Conservation (phyloP, 78 protist genomes). For the Goniomonas avonlea region DNA sequence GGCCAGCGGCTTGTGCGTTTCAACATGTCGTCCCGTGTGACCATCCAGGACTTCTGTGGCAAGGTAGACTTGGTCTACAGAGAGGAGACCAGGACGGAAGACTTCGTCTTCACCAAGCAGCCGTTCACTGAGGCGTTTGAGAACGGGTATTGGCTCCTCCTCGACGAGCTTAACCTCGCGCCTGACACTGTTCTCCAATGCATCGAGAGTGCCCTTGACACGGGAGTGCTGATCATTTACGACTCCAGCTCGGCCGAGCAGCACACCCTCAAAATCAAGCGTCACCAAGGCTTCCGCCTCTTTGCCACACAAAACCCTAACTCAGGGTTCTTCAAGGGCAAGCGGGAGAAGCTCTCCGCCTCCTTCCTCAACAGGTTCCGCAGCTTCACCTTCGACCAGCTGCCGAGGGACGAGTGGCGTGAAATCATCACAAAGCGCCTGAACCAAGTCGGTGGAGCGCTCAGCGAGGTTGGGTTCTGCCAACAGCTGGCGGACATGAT, state of each 20-base stretch:
- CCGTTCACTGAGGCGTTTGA: not conserved
- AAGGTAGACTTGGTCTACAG: not conserved
- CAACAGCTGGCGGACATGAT: not conserved
- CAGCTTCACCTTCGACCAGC: not conserved
- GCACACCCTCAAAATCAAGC: not conserved
- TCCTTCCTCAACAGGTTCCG: not conserved
- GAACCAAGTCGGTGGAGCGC: too few relatives aligned
- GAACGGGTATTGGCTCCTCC: not conserved
- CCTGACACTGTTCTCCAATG: not conserved
- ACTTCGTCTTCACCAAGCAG: not conserved
- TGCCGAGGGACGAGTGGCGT: not conserved
- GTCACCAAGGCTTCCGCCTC: not conserved
- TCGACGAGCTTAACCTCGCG: constrained; percentile 16
- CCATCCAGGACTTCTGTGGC: not conserved
- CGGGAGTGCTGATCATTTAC: not conserved
- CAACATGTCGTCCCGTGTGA: not conserved
- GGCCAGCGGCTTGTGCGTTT: not conserved
- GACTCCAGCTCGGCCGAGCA: not conserved
- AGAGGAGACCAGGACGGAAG: too few relatives aligned
- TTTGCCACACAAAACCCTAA: constrained; percentile 25
- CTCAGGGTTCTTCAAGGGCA: not conserved
- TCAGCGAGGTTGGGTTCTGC: too few relatives aligned
- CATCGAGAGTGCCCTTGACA: not conserved
- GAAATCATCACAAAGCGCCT: too few relatives aligned
- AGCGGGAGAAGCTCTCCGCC: not conserved